Conservation (phyloP, 148 eudicot genomes). For the Camellia lanceoleosa region DNA sequence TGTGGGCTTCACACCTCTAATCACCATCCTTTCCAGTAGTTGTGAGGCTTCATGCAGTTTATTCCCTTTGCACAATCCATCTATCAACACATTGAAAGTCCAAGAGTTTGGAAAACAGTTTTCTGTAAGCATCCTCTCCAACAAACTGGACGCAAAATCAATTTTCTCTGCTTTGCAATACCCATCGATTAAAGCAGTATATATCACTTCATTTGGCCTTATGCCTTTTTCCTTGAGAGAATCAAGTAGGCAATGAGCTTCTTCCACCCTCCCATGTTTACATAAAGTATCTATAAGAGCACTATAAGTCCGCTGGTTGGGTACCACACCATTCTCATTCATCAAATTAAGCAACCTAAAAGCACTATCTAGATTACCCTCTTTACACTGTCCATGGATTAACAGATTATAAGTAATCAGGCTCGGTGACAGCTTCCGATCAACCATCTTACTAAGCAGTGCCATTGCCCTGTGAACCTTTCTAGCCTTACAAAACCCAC, state of each 20-base stretch:
- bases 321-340: slow-evolving; percentile 49
- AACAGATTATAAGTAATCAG: slow-evolving; percentile 64
- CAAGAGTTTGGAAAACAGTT: slow-evolving; percentile 53
- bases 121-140: slow-evolving; percentile 50
- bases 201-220: slow-evolving; percentile 56
- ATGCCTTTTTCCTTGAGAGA: slow-evolving; percentile 57
- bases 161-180: slow-evolving; percentile 52
- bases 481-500: slow-evolving; percentile 57
- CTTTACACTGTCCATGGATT: slow-evolving; percentile 70
- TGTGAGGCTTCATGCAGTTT: slow-evolving; percentile 43
- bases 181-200: slow-evolving; percentile 57
- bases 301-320: slow-evolving; percentile 71
- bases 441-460: slow-evolving; percentile 63
- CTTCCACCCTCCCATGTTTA: slow-evolving; percentile 48
- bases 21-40: slow-evolving; percentile 45
- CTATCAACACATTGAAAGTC: slow-evolving; percentile 53
- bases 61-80: slow-evolving; percentile 61
- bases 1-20: slow-evolving; percentile 53
- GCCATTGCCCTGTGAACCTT: slow-evolving; percentile 65
- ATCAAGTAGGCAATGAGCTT: slow-evolving; percentile 50
- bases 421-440: slow-evolving; percentile 50
- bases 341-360: slow-evolving; percentile 58
- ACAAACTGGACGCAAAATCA: slow-evolving; percentile 46
- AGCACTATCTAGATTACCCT: slow-evolving; percentile 61
- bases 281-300: slow-evolving; percentile 60